Evolutionary conservation across 352 stramenopile genomes (phyloP), one percentile per base, ranked within the genome.

Genomic region (Phytophthora cryptogea): DNA sequence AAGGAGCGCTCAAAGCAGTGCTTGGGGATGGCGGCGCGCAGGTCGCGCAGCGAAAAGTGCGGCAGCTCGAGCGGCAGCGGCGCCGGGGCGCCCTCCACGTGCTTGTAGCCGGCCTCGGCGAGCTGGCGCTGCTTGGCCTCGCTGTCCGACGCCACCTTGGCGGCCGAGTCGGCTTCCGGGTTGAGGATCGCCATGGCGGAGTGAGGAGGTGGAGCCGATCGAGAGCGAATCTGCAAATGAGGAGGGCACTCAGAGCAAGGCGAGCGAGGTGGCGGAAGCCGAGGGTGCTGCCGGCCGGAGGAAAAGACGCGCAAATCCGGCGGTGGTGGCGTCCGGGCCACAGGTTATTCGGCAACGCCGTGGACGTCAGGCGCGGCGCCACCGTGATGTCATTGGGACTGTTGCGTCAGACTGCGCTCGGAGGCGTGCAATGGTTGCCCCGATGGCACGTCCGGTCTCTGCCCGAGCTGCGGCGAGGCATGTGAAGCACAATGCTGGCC

Each of bases 1-100:
- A 97, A 88, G 45, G 88, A 97, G 66, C 96, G 89, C 71, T 99
- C 76, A 66, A 99, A 99, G 78, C 96, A 99, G 74, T 99, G 92
- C 63, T 78, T 72, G 8, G 95, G 95, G 60, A 98, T 96, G 42
- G 90, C 90, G 26, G 83, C 86, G n/a, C 90, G 88, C 31, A 98
- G 63, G 33, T 97, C 88, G 42, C 88, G 88, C 56, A 98, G 70
- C 28, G 89, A 95, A 63, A 97, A 95, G 41, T 91, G 74, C 54
- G 88, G 89, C 51, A 89, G 50, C 5, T 88, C 81, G 17, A 97
- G 67, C 54, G 90, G 89, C 47, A 96, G 67, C 20, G 88, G 86
- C 45, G 83, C 74, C 30, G 88, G 88, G 2, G 86, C 73, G 14
- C 86, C 83, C 28, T 88, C 80, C 8, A 92, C 72, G 59, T 90